phyloP scores from a whole-genome alignment of 371 early-diverging fungal species.

The Mortierella sp. region DNA sequence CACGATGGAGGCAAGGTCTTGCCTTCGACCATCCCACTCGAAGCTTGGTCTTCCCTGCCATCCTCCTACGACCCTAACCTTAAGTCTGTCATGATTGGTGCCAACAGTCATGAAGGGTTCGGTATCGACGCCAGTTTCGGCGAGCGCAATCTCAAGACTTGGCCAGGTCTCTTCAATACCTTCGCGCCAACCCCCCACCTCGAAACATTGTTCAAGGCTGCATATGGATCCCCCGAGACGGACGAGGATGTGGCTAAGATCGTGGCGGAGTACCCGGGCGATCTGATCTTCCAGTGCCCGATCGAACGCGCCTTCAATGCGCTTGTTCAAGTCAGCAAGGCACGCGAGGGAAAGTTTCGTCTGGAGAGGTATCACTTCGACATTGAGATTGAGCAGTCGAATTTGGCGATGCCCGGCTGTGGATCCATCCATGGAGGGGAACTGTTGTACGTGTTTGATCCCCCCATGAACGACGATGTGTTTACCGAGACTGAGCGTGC shows the following conservation, averaged over 20 bases:
- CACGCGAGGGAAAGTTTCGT: not conserved
- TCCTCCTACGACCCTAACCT: constrained; percentile 27
- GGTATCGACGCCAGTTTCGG: constrained; percentile 9
- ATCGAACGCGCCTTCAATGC: not conserved
- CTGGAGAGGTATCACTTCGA: constrained; percentile 14
- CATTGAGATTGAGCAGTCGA: constrained; percentile 1
- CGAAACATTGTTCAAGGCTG: constrained; percentile 9
- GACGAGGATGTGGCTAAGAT: constrained; percentile 18
- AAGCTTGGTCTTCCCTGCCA: not conserved
- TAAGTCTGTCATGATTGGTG: constrained; percentile 33
- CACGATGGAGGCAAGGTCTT: constrained; percentile 22
- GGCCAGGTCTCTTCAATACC: constrained; percentile 17
- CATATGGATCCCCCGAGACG: constrained; percentile 24
- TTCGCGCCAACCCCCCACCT: constrained; percentile 21
- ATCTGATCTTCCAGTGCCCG: not conserved
- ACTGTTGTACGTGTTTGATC: constrained; percentile 5
- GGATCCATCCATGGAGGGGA: constrained; percentile 16
- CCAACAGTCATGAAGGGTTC: constrained; percentile 29
- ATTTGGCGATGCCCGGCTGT: not conserved
- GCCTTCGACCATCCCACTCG: constrained; percentile 8
- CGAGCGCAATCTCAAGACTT: not conserved
- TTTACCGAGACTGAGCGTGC: not conserved
- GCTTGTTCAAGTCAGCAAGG: not conserved
- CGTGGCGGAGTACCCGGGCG: not conserved
- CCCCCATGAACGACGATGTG: not conserved